Percentiles rank a stretch among this genome's conserved stretches.
These are phyloP conservation scores for Xanthoconium separans DNA, from an alignment of 1,284 basidiomycete species.

Conservation along the genomic window DNA sequence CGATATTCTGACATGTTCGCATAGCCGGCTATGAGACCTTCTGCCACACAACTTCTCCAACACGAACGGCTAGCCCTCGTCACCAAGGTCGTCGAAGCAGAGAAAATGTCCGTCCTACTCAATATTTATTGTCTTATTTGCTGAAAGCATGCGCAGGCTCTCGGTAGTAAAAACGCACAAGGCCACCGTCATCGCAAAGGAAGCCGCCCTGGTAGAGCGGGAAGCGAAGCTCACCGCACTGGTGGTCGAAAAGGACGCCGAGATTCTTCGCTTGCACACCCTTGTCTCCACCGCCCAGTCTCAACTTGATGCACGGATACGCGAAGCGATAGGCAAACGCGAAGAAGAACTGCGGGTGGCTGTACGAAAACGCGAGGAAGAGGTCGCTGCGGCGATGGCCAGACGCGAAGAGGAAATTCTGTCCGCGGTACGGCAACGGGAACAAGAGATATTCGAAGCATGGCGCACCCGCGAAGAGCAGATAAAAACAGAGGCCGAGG, in stretches of 20 bases:
- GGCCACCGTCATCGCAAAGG: slow-evolving; percentile 46
- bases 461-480: slow-evolving; percentile 60
- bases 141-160: slow-evolving; percentile 38
- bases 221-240: slow-evolving; percentile 50
- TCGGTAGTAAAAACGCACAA: slow-evolving; percentile 63
- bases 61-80: slow-evolving; percentile 76
- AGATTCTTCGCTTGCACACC: slow-evolving; percentile 51
- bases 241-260: slow-evolving; percentile 56
- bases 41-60: slow-evolving; percentile 73
- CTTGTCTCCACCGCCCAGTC: slow-evolving; percentile 39
- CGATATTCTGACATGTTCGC: neutral
- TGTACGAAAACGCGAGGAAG: slow-evolving; percentile 65
- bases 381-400: slow-evolving; percentile 62
- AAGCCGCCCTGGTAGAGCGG: slow-evolving; percentile 52
- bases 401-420: slow-evolving; percentile 72
- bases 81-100: slow-evolving; percentile 70
- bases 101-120: slow-evolving; percentile 63
- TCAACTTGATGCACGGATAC: slow-evolving; percentile 51
- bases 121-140: neutral
- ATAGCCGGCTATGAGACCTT: slow-evolving; percentile 82
- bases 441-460: slow-evolving; percentile 67
- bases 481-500: slow-evolving; percentile 49
- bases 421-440: slow-evolving; percentile 61
- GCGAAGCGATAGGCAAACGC: slow-evolving; percentile 58
- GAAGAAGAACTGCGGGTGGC: slow-evolving; percentile 68